Percentiles rank a stretch among this genome's conserved stretches.
Evolutionary conservation across 2,329 filamentous ascomycete species (phyloP).

Genomic region (Hymenotorrendiella dingleyae): DNA sequence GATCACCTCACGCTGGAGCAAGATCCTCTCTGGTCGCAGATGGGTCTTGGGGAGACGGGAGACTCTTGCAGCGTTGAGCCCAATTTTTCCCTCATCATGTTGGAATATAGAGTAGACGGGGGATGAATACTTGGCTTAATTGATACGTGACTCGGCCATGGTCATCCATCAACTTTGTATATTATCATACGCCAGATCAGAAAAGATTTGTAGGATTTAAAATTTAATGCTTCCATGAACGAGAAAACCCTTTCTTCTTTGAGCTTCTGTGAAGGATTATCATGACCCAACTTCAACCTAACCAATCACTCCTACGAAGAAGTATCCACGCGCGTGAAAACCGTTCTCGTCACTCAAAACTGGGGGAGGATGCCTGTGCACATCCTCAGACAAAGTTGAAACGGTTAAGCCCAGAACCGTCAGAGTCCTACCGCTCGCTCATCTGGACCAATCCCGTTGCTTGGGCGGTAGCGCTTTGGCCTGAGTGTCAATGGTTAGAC

Average conservation of each 20-base stretch:
- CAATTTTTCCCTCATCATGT: constrained; percentile 8
- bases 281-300: too few species aligned
- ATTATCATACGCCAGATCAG: background rate
- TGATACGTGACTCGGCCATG: background rate
- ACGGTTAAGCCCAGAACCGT: too few species aligned
- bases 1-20: constrained; percentile 10
- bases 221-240: constrained; percentile 1
- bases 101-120: background rate
- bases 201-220: background rate
- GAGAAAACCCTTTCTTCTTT: background rate
- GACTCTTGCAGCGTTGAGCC: constrained; percentile 1
- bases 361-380: too few species aligned
- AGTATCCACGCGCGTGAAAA: too few species aligned
- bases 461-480: too few species aligned
- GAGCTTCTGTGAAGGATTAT: too few species aligned
- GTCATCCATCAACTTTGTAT: background rate
- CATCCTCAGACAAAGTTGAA: too few species aligned
- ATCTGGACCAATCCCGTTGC: too few species aligned
- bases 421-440: too few species aligned
- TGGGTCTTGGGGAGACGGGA: background rate
- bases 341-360: too few species aligned
- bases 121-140: background rate
- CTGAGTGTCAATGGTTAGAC: too few species aligned
- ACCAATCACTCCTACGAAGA: too few species aligned
- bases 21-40: constrained; percentile 8